Base-by-base conservation (phyloP, 2,329 filamentous ascomycete genomes). In the Penicillium sp. region DNA sequence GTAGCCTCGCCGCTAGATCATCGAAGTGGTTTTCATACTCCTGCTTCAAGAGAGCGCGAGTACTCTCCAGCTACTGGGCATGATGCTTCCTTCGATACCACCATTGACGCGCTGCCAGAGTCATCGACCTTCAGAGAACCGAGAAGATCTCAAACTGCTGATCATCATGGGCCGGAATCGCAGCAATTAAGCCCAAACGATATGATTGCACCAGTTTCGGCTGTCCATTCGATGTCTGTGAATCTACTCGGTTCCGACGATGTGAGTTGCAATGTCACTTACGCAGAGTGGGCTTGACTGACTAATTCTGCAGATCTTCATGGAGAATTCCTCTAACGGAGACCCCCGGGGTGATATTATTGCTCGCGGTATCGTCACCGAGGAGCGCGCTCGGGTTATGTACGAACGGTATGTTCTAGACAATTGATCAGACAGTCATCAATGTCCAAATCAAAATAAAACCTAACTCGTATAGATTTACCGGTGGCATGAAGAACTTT, bases 221-320 rank as follows among this genome's bases (percentile, higher is more conserved):
- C 62, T 2, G 63, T 70, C 49, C 68, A 71, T 50, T 70, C 68
- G 1, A 70, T 71, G 68, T 71, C 68, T 8, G 66, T 71, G 18
- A 71, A 70, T 33, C 51, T 71, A 12, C 44, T 66, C 1, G 68
- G 60, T 8, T 62, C 62, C 7, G 64, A 66, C 34, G 59, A 64
- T 49, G 65, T 68, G 24, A 59, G 65, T 47, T 17, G 39, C 21
- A 27, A 26, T 18, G 29, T 12, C 12, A 13, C 15, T 42, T 8
- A 18, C 15, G 2, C n/a, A 6, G 3, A 20, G 2, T 29, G n/a
- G 10, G 23, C 24, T 27, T 7, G 13, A 15, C 3, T 9, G 27
- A 47, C 13, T 1, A 21, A 6, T 6, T 24, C 2, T 7, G 23
- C 44, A 69, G 62, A 69, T 70, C 3, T 70, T 70, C 17, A 63